These are phyloP conservation scores for Amanita pseudoporphyria DNA, from an alignment of 768 basidiomycete species.

Conservation along the genomic window DNA sequence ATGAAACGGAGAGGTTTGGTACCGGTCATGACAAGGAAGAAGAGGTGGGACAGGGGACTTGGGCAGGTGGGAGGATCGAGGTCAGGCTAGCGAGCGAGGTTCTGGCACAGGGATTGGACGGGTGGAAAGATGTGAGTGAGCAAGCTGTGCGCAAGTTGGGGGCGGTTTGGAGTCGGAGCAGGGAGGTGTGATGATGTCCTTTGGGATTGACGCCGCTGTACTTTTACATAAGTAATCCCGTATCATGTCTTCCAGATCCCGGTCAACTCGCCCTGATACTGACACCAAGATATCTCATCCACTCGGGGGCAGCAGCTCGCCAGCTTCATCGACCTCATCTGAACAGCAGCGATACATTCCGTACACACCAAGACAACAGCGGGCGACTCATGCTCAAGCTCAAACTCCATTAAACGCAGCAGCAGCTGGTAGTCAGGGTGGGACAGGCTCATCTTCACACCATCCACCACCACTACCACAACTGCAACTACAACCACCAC, in stretches of 20 bases:
- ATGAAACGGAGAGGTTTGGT: background rate
- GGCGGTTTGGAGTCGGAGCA: constrained; percentile 3
- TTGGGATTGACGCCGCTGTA: background rate
- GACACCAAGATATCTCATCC: too few species aligned
- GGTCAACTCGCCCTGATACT: background rate
- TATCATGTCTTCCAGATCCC: background rate
- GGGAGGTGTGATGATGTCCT: background rate
- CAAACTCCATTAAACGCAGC: too few species aligned
- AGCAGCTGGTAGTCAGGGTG: too few species aligned
- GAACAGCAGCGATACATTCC: constrained; percentile 45
- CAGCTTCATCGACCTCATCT: too few species aligned
- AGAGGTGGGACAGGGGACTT: background rate
- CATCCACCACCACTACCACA: too few species aligned
- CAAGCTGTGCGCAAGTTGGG: constrained; percentile 8
- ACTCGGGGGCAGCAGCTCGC: too few species aligned
- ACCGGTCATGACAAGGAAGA: too few species aligned
- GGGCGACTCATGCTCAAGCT: constrained; percentile 7
- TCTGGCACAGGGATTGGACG: background rate
- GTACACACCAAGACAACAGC: constrained; percentile 64
- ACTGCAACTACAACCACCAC: constrained; percentile 19
- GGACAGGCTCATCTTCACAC: too few species aligned
- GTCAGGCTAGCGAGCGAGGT: background rate
- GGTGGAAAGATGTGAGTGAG: constrained; percentile 4
- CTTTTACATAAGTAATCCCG: background rate
- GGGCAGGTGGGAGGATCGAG: constrained; percentile 8